Base-by-base conservation (phyloP, 2,329 filamentous ascomycete species). In the Lecanosticta acicola region DNA sequence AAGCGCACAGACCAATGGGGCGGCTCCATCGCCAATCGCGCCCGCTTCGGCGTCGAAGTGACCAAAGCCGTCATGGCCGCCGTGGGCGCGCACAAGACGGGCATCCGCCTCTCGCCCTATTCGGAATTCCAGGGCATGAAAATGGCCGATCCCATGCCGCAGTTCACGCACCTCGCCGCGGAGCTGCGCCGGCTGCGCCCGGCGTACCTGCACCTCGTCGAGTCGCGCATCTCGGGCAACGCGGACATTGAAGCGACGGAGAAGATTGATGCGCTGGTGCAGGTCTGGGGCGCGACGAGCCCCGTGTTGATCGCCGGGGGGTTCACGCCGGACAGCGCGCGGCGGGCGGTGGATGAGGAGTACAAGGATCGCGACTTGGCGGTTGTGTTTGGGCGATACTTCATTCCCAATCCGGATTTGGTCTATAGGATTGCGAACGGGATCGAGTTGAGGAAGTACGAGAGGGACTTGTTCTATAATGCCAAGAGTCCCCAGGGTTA, bases 71-170 rank as follows among this genome's bases (percentile, higher is more conserved):
- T 78, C 13, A 67, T 70, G 0, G 53, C 64, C 26, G 65, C 67
- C 0, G 61, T 78, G 2, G 75, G 76, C 1, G 60, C 70, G 17
- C 66, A 73, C 2, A 48, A 45, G 16, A 57, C 54, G 1, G 77
- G 72, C 0, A 72, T 84, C n/a, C 74, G 81, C 0, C 63, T 85
- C 2, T 77, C 71, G 1, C 82, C 81, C 0, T 84, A 73, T 64
- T 75, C 71, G 38, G 62, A 64, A 0, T 84, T 79, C 62, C 78
- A 84, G 45, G 75, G 73, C 16, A 81, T 85, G 81, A 44, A 54
- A 19, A 83, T 84, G 78, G 50, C 60, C 0, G 71, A 85, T 37
- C 80, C 81, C 0, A 56, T 77, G 4, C 76, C 79, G 0, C 80
- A 85, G 46, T 86, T 84, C 54, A 65, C 65, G 0, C 70, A 84